Base-by-base conservation (phyloP, 2,329 filamentous ascomycete genomes). In the Penicillium sp. region DNA sequence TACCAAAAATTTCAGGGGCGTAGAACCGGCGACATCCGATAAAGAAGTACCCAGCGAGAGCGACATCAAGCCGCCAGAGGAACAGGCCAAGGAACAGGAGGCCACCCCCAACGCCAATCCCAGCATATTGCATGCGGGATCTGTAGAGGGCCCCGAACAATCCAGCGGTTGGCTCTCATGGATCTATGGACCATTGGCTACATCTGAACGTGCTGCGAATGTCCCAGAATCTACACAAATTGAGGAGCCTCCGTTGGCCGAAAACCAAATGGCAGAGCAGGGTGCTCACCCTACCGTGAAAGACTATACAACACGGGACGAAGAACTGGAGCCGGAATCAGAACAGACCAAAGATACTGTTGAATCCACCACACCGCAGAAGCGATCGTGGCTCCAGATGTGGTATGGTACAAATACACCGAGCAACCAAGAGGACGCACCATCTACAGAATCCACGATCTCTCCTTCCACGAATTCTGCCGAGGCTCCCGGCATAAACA, bases 331-430 rank as follows among this genome's bases (percentile, higher is more conserved):
- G 3, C 38, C 53, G n/a, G 52, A 46, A 33, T 10, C 41, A 35
- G 42, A 49, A 12, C 48, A 60, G 30, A 33, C 8, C 0, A 40
- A 26, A 14, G 50, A 59, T 14, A 55, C 51, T 19, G 26, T 36
- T 17, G 55, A 62, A 38, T 35, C 47, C 10, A 37, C 42, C 4
- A 59, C 50, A 12, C 53, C 71, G 28, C 69, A 71, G 37, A 78
- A 74, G 54, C 69, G 74, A 49, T 76, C 74, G 41, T 78, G 75
- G 77, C 67, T 77, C 54, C 75, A 77, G 55, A 75, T 78, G 70
- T 77, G 72, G 75, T 70, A 71, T 55, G 70, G 71, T 41, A 61
- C 65, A 12, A 60, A 61, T 25, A 58, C 66, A 25, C 49, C 64
- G 25, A 59, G 50, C 26, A 70, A 68, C 45, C 55, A 61, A 31